phyloP scores from a whole-genome alignment of 768 basidiomycete genomes.

The Phylloporus sp. region DNA sequence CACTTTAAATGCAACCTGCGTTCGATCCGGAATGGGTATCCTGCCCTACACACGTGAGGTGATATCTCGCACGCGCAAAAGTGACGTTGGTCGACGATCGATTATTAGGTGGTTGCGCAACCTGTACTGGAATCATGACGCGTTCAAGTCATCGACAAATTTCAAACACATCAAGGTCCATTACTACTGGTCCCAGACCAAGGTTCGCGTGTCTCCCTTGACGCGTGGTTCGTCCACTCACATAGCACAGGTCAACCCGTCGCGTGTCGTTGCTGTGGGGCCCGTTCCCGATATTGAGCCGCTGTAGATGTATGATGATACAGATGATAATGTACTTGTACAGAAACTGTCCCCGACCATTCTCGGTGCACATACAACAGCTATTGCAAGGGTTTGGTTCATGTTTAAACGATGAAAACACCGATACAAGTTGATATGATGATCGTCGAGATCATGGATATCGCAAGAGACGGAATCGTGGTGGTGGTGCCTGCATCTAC shows the following conservation, averaged over 20 bases:
- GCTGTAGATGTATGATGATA: constrained; percentile 31
- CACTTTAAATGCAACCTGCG: constrained; percentile 95
- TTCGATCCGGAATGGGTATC: constrained; percentile 83
- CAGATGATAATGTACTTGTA: constrained; percentile 5
- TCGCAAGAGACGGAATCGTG: constrained; percentile 6
- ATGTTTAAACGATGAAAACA: constrained; percentile 21
- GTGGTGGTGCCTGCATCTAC: constrained; percentile 11
- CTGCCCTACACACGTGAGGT: constrained; percentile 60
- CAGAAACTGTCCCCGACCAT: constrained; percentile 1
- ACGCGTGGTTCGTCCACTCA: not conserved
- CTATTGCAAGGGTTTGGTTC: not conserved
- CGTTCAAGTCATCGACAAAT: constrained; percentile 84
- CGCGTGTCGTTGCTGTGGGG: constrained; percentile 71
- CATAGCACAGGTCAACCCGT: constrained; percentile 66
- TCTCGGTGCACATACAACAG: not conserved
- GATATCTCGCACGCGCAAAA: not conserved
- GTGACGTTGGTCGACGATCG: not conserved
- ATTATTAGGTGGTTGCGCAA: constrained; percentile 68
- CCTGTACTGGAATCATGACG: constrained; percentile 86
- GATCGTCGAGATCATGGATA: constrained; percentile 25
- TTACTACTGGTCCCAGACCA: constrained; percentile 37
- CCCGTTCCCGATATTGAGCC: constrained; percentile 68
- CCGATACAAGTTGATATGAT: constrained; percentile 25
- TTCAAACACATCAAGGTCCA: constrained; percentile 70
- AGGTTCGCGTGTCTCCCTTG: constrained; percentile 10